These are phyloP conservation scores for Micractinium conductrix DNA, from an alignment of 139 green algal species.

Conservation along the genomic window DNA sequence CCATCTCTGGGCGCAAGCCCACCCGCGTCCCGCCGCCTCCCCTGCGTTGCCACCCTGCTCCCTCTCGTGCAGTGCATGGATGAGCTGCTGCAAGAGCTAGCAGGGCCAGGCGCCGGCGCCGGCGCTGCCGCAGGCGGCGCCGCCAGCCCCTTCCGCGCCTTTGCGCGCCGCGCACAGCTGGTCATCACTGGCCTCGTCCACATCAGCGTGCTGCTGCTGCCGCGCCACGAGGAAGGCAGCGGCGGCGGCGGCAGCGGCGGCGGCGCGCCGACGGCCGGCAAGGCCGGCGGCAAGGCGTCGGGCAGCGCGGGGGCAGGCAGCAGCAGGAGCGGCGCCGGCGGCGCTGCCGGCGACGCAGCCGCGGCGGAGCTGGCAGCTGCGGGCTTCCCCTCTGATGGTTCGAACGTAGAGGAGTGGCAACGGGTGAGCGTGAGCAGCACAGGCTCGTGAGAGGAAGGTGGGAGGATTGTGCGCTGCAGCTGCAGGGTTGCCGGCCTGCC, in stretches of 20 bases:
- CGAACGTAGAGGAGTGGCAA: conserved; percentile 37
- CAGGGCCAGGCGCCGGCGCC: not conserved
- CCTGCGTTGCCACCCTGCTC: not conserved
- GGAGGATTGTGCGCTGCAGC: no score
- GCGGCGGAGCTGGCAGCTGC: conserved; percentile 16
- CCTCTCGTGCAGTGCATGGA: conserved; percentile 17
- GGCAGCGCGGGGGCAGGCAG: not conserved
- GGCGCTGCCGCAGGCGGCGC: not conserved
- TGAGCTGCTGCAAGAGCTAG: conserved; percentile 29
- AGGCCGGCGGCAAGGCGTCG: not conserved
- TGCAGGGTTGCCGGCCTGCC: no score
- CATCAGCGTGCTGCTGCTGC: conserved; percentile 45
- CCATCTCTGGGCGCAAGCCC: no score
- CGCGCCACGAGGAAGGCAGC: not conserved
- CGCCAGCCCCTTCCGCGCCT: conserved; percentile 27
- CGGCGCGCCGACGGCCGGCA: not conserved
- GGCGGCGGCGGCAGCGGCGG: not conserved
- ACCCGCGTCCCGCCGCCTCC: no score
- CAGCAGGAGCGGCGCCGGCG: not conserved
- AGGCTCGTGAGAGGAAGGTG: no score
- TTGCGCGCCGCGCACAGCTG: conserved; percentile 35
- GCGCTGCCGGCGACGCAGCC: not conserved
- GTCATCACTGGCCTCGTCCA: conserved; percentile 44
- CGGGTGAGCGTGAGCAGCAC: conserved; percentile 33
- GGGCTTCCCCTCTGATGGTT: conserved; percentile 28